Percentiles rank a stretch among this genome's conserved stretches.
These are phyloP conservation scores for Hyaloscypha finlandica DNA, from an alignment of 495 filamentous ascomycete genomes.

Conservation along the genomic window DNA sequence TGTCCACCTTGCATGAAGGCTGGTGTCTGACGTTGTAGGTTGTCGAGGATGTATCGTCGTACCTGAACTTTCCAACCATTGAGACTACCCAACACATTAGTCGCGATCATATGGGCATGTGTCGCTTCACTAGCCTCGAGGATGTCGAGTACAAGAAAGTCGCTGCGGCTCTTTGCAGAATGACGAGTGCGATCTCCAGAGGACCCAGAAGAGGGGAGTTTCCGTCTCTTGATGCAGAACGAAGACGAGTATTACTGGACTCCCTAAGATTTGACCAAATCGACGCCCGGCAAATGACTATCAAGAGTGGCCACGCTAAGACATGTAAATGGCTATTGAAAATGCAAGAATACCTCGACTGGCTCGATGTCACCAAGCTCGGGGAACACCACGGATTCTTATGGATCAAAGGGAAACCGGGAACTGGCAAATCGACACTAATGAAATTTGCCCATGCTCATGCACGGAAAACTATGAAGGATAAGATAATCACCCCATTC, in stretches of 20 bases:
- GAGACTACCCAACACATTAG: slow-evolving; percentile 29
- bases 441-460: slow-evolving; percentile 42
- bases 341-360: slow-evolving; percentile 43
- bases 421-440: slow-evolving; percentile 55
- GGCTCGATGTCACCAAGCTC: slow-evolving; percentile 44
- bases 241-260: slow-evolving; percentile 30
- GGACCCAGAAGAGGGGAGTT: background rate
- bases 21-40: slow-evolving; percentile 19
- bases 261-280: slow-evolving; percentile 42
- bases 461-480: slow-evolving; percentile 18
- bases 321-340: slow-evolving; percentile 55
- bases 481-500: slow-evolving; percentile 39
- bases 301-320: slow-evolving; percentile 41
- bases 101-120: slow-evolving; percentile 44
- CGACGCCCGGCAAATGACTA: slow-evolving; percentile 39
- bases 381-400: slow-evolving; percentile 50
- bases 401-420: slow-evolving; percentile 61
- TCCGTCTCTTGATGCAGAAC: slow-evolving; percentile 11
- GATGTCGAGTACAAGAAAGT: slow-evolving; percentile 39
- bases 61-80: slow-evolving; percentile 20
- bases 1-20: background rate
- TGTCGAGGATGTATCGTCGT: slow-evolving; percentile 32
- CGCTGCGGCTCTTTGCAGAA: slow-evolving; percentile 28
- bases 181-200: background rate
- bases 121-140: slow-evolving; percentile 38